Conservation (phyloP, 2,329 filamentous ascomycete species). For the Phyllosticta citriasiana region DNA sequence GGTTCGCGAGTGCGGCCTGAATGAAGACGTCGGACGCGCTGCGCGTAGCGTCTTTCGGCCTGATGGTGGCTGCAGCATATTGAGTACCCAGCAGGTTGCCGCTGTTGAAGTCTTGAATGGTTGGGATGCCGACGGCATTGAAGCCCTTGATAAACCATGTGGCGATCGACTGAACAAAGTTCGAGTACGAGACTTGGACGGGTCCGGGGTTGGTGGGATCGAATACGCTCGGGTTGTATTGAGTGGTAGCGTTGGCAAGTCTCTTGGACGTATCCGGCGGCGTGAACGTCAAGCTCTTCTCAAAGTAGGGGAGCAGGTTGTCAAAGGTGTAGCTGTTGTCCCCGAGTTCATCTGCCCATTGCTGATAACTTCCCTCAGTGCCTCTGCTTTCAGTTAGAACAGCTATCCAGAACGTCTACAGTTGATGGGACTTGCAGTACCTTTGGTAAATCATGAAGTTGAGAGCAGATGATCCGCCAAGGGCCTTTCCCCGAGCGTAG, state of each 20-base stretch:
- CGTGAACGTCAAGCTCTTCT: slow-evolving; percentile 20
- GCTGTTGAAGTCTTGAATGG: slow-evolving; percentile 17
- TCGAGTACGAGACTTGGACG: slow-evolving; percentile 19
- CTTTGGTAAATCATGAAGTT: slow-evolving; percentile 19
- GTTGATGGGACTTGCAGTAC: not conserved
- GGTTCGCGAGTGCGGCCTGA: not conserved
- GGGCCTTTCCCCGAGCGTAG: slow-evolving; percentile 18
- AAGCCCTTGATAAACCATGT: slow-evolving; percentile 18
- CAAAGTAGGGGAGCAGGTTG: slow-evolving; percentile 21
- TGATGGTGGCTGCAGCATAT: slow-evolving; percentile 22
- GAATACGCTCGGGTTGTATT: slow-evolving; percentile 15
- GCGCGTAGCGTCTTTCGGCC: slow-evolving; percentile 16
- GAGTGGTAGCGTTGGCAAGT: slow-evolving; percentile 14
- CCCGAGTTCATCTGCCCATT: slow-evolving; percentile 22
- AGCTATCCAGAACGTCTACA: not conserved
- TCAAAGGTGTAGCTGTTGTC: slow-evolving; percentile 23
- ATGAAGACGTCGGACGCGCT: slow-evolving; percentile 17
- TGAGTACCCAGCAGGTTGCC: slow-evolving; percentile 17
- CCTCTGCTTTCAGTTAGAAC: slow-evolving; percentile 4
- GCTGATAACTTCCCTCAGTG: slow-evolving; percentile 14
- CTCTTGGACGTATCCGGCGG: slow-evolving; percentile 19
- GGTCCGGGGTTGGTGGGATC: slow-evolving; percentile 14
- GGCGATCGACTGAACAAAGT: slow-evolving; percentile 18
- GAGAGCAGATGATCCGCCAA: slow-evolving; percentile 11
- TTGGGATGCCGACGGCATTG: slow-evolving; percentile 16